phyloP scores from a whole-genome alignment of 2,329 filamentous ascomycete genomes.

The Fusarium robinianum region DNA sequence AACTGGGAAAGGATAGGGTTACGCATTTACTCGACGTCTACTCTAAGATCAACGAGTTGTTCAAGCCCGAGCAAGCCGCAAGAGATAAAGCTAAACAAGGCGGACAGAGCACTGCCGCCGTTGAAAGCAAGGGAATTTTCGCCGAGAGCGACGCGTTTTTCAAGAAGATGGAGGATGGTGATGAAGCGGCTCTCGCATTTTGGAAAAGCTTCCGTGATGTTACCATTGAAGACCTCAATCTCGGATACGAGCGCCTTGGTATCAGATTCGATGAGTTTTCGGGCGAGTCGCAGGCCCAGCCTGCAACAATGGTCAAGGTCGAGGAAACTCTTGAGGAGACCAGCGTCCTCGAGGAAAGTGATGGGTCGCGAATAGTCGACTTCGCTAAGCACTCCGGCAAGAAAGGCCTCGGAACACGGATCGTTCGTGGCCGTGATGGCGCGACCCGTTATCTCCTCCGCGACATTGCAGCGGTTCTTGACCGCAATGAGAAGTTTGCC shows the following conservation, averaged over 20 bases:
- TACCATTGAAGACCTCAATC: conserved; percentile 56
- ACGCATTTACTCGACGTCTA: conserved; percentile 71
- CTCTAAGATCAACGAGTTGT: conserved; percentile 65
- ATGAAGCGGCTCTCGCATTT: conserved; percentile 53
- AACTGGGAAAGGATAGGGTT: conserved; percentile 63
- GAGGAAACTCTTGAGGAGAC: conserved; percentile 62
- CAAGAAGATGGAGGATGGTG: conserved; percentile 60
- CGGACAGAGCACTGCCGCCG: conserved; percentile 39
- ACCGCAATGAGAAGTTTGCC: conserved; percentile 59
- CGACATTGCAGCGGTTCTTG: conserved; percentile 70
- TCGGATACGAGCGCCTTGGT: conserved; percentile 57
- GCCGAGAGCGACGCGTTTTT: conserved; percentile 60
- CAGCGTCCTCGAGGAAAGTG: conserved; percentile 63
- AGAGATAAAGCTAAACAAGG: conserved; percentile 53
- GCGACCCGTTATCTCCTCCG: conserved; percentile 61
- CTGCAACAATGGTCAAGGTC: conserved; percentile 60
- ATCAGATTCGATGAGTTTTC: conserved; percentile 63
- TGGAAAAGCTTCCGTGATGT: conserved; percentile 59
- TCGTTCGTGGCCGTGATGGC: conserved; percentile 61
- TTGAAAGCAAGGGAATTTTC: conserved; percentile 41
- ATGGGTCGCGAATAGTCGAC: conserved; percentile 70
- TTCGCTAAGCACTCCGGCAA: conserved; percentile 73
- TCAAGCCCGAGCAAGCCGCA: conserved; percentile 64
- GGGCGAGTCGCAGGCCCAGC: conserved; percentile 64
- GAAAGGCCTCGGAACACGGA: conserved; percentile 65